Conservation (phyloP, 2,329 filamentous ascomycete genomes). For the Daldinia sp. region DNA sequence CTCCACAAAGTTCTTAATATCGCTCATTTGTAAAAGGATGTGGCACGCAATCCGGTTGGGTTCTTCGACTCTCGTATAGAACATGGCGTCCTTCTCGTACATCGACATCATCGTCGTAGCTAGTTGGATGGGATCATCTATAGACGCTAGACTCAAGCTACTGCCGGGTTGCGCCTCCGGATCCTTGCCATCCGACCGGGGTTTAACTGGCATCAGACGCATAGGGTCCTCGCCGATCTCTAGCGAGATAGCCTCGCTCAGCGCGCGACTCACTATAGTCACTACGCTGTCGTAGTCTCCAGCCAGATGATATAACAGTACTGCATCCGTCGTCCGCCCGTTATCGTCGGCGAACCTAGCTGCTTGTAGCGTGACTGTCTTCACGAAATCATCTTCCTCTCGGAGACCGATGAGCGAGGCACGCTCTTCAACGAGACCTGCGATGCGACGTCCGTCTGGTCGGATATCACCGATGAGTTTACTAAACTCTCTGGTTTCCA, state of each 20-base stretch:
- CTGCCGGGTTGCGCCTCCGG: slow-evolving; percentile 55
- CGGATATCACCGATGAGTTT: slow-evolving; percentile 91
- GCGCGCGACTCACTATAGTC: slow-evolving; percentile 83
- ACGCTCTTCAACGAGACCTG: slow-evolving; percentile 87
- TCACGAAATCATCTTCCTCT: slow-evolving; percentile 84
- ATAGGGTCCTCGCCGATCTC: slow-evolving; percentile 85
- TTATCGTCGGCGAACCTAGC: slow-evolving; percentile 94
- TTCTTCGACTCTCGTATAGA: slow-evolving; percentile 64
- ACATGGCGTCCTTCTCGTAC: slow-evolving; percentile 69
- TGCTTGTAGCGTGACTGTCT: slow-evolving; percentile 90
- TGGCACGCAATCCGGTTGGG: slow-evolving; percentile 65
- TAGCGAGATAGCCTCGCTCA: slow-evolving; percentile 87
- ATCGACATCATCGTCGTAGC: slow-evolving; percentile 69
- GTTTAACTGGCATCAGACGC: slow-evolving; percentile 81
- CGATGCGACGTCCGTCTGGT: slow-evolving; percentile 83
- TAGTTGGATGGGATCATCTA: slow-evolving; percentile 68
- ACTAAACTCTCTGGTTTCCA: slow-evolving; percentile 97
- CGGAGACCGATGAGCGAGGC: slow-evolving; percentile 81
- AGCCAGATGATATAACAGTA: slow-evolving; percentile 91
- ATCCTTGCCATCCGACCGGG: slow-evolving; percentile 60
- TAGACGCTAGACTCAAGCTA: slow-evolving; percentile 68
- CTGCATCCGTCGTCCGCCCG: slow-evolving; percentile 90
- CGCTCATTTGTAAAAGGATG: slow-evolving; percentile 67
- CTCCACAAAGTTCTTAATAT: slow-evolving; percentile 66
- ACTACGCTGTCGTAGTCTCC: slow-evolving; percentile 97